Conservation (phyloP, 1,284 basidiomycete genomes). For the Inonotus obliquus region DNA sequence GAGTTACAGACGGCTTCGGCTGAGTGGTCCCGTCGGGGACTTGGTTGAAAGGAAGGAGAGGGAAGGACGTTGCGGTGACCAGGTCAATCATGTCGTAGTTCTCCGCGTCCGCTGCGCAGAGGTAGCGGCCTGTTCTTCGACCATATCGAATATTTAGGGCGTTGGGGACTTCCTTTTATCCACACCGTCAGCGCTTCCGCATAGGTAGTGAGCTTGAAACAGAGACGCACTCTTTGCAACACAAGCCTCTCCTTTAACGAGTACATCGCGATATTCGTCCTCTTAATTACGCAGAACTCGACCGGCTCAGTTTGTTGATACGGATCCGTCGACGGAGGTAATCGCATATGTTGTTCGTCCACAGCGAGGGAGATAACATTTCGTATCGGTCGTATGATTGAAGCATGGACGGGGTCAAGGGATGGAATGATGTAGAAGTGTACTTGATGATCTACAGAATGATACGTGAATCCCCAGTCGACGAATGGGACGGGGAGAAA, state of each 20-base stretch:
- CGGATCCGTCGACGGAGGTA: conserved; percentile 42
- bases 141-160: conserved; percentile 59
- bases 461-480: not conserved
- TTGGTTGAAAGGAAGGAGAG: conserved; percentile 76
- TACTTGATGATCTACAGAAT: conserved; percentile 61
- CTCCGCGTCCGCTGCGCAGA: conserved; percentile 73
- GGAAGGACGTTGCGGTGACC: conserved; percentile 57
- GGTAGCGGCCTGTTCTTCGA: conserved; percentile 55
- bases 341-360: conserved; percentile 70
- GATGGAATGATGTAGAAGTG: conserved; percentile 78
- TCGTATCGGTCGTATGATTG: conserved; percentile 66
- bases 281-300: conserved; percentile 76
- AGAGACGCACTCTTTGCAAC: conserved; percentile 50
- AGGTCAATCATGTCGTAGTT: conserved; percentile 79
- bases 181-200: not conserved
- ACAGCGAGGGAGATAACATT: conserved; percentile 76
- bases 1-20: conserved; percentile 69
- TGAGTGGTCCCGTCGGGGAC: conserved; percentile 36
- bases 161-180: conserved; percentile 72
- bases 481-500: not conserved
- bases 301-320: conserved; percentile 48
- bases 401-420: conserved; percentile 62
- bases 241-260: conserved; percentile 55
- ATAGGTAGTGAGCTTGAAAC: not conserved
- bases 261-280: conserved; percentile 64